These are phyloP conservation scores for Flaveria sonorensis DNA, from an alignment of 129 eudicot genomes.

Conservation along the genomic window DNA sequence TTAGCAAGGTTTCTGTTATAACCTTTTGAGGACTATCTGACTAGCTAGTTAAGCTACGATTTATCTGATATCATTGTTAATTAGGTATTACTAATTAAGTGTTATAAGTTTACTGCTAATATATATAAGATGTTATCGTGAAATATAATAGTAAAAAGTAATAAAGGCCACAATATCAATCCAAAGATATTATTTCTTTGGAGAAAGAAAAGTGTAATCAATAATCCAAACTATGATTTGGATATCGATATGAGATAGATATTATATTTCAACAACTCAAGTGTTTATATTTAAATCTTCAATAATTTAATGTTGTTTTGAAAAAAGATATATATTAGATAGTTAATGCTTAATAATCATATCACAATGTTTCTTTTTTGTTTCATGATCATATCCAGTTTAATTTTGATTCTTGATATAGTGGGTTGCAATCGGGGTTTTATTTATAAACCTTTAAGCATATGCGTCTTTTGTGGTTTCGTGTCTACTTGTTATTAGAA, in stretches of 20 bases:
- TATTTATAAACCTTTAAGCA: neutral
- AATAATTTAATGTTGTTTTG: neutral
- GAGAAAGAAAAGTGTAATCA: neutral
- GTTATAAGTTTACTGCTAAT: too few relatives aligned
- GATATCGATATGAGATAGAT: neutral
- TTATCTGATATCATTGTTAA: too few relatives aligned
- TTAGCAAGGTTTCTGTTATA: too few relatives aligned
- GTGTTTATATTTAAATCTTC: neutral
- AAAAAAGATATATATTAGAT: neutral
- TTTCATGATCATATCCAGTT: neutral
- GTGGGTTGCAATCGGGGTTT: neutral
- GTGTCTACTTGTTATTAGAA: too few relatives aligned
- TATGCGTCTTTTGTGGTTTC: too few relatives aligned
- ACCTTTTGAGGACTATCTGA: too few relatives aligned
- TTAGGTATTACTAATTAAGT: too few relatives aligned
- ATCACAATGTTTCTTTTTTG: neutral
- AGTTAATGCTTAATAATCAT: slow-evolving; percentile 13
- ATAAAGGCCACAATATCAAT: slow-evolving; percentile 8
- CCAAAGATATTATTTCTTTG: neutral
- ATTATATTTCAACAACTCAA: neutral
- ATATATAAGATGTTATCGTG: too few relatives aligned
- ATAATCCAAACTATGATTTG: neutral
- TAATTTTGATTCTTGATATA: neutral
- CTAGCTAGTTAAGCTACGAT: too few relatives aligned
- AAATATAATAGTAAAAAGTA: neutral